These are phyloP conservation scores for Phoenix roebelenii DNA, from an alignment of 176 grass and related monocot species.

Conservation along the genomic window DNA sequence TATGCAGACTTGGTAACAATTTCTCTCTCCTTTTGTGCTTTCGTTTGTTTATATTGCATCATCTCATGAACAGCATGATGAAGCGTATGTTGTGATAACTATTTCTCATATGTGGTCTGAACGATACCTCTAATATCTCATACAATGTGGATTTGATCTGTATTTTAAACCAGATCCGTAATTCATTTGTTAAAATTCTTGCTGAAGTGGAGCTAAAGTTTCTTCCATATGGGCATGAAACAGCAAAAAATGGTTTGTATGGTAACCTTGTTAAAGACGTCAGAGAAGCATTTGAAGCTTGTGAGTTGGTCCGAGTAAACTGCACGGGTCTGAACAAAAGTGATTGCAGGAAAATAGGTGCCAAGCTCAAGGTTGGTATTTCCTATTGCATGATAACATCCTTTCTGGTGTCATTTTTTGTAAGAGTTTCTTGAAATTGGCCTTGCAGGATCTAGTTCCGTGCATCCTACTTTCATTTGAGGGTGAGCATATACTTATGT, in stretches of 20 bases:
- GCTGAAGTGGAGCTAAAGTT: not conserved
- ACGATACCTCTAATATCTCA: conserved; percentile 4
- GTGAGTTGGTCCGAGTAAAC: conserved; percentile 78
- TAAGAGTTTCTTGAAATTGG: conserved; percentile 20
- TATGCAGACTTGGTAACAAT: conserved; percentile 66
- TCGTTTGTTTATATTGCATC: not conserved
- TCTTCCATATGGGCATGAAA: conserved; percentile 13
- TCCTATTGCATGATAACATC: not conserved
- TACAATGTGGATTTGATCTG: too few species aligned
- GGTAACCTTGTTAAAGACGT: conserved; percentile 58
- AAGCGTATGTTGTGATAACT: not conserved
- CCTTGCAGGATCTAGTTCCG: conserved; percentile 72
- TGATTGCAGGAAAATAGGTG: conserved; percentile 88
- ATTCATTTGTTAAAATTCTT: not conserved
- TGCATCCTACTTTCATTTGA: conserved; percentile 74
- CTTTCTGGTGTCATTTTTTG: too few species aligned
- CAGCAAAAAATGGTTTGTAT: conserved; percentile 95
- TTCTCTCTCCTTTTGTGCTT: not conserved
- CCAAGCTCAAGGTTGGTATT: conserved; percentile 65
- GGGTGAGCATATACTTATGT: conserved; percentile 90
- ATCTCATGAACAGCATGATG: too few species aligned
- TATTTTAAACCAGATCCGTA: not conserved
- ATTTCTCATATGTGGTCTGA: not conserved
- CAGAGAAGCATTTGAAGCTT: conserved; percentile 90
- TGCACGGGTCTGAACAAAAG: conserved; percentile 71